phyloP scores from a whole-genome alignment of 495 filamentous ascomycete species.

The Aspergillus sclerotiicarbonarius region DNA sequence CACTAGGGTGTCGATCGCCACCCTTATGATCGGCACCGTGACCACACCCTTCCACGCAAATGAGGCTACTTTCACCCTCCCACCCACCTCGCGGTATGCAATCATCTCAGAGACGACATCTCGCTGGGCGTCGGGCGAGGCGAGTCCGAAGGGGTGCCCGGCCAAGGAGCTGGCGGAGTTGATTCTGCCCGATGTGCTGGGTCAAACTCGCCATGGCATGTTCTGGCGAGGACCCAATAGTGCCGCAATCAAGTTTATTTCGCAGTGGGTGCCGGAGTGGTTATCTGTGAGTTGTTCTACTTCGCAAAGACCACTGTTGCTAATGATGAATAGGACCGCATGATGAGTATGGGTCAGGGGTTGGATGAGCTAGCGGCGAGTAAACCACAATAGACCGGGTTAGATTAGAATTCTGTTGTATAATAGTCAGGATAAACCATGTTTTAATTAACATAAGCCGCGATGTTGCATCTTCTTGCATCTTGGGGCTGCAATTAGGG shows the following conservation, averaged over 20 bases:
- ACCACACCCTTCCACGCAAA: constrained; percentile 18
- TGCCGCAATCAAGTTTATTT: background rate
- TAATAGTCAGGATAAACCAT: background rate
- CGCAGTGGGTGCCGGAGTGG: constrained; percentile 2
- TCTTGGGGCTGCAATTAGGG: too few relatives aligned
- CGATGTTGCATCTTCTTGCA: background rate
- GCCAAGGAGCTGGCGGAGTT: constrained; percentile 10
- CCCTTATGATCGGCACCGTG: constrained; percentile 25
- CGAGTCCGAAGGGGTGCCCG: constrained; percentile 14
- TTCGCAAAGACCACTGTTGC: background rate
- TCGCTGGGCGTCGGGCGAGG: constrained; percentile 8
- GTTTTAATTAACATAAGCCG: background rate
- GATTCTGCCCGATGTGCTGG: constrained; percentile 17
- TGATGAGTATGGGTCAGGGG: constrained; percentile 6
- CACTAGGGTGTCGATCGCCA: constrained; percentile 39
- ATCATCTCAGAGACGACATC: constrained; percentile 17
- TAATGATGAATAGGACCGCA: background rate
- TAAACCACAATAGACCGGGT: background rate
- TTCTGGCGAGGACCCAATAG: constrained; percentile 17
- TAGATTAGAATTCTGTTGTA: background rate
- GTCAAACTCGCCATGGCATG: background rate
- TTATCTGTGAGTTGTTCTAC: background rate
- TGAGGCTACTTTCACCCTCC: constrained; percentile 10
- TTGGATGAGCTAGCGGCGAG: constrained; percentile 4
- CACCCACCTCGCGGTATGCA: constrained; percentile 20